Conservation (phyloP, 1,139 yeast species). For the Arxiozyma bovina region DNA sequence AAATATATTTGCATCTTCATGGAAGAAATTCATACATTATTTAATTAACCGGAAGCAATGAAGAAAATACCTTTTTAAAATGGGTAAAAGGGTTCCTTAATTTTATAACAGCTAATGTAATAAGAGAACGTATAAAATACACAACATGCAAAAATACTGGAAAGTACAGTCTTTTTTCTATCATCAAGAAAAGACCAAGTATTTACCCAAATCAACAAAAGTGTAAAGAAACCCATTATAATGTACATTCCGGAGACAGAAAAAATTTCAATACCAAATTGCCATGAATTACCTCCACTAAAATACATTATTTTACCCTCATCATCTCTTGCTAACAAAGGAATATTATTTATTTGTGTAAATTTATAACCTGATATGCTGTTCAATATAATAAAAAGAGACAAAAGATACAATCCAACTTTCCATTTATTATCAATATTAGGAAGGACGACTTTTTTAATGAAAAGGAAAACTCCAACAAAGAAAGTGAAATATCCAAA, state of each 20-base stretch:
- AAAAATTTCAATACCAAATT: slow-evolving; percentile 58
- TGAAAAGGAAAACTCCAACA: slow-evolving; percentile 37
- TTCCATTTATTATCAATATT: slow-evolving; percentile 31
- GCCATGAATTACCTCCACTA: slow-evolving; percentile 57
- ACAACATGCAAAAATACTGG: slow-evolving; percentile 20
- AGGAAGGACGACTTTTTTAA: slow-evolving; percentile 40
- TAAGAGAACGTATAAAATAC: slow-evolving; percentile 32
- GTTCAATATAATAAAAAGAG: slow-evolving; percentile 37
- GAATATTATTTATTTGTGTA: slow-evolving; percentile 49
- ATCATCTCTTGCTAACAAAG: slow-evolving; percentile 50
- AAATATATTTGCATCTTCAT: slow-evolving; percentile 9
- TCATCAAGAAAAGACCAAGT: slow-evolving; percentile 11
- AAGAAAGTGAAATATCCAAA: slow-evolving; percentile 40
- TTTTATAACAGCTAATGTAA: slow-evolving; percentile 31
- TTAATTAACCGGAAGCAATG: not conserved
- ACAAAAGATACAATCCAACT: slow-evolving; percentile 33
- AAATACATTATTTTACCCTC: slow-evolving; percentile 42
- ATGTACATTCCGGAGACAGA: slow-evolving; percentile 44
- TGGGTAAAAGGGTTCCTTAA: slow-evolving; percentile 37
- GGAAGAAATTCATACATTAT: not conserved
- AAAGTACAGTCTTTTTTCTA: slow-evolving; percentile 14
- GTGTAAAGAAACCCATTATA: slow-evolving; percentile 35
- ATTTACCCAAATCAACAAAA: slow-evolving; percentile 34
- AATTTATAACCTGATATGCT: slow-evolving; percentile 58
- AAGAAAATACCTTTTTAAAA: slow-evolving; percentile 5